Evolutionary conservation across 1,139 yeast species (phyloP), one percentile per base, ranked within the genome.

Genomic region (Blastobotrys petasosporus): DNA sequence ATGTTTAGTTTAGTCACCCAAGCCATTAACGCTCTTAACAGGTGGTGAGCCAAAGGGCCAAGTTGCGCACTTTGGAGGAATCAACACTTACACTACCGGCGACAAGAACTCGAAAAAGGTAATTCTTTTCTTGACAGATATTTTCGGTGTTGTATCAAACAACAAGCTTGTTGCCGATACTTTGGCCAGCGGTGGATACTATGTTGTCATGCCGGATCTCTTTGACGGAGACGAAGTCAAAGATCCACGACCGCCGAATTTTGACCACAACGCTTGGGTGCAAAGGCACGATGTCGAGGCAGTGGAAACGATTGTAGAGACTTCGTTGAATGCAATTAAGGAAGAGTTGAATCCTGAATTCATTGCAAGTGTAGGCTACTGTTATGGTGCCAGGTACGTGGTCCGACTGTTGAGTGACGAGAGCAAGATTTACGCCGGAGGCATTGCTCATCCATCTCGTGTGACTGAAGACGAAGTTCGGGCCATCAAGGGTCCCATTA

Each of bases 381-480:
- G 96, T 68, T 87, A 73, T 56, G 96, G 96, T 58, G 95, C 88
- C 43, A 82, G 80, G 63, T 80, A 69, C 54, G 79, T 75, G 28
- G 60, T 82, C 41, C 78, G 74, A 49, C 73, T 81, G 47, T 66
- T 82, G 43, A 66, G 76, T 1, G 63, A 65, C 13, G 68, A 60
- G 23, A 81, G 81, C 20, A 55, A 65, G 23, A 63, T 77, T 28
- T 57, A 79, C 50, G 83, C 73, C 30, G 87, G 76, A 55, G 94
- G 90, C 8, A 63, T 76, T 49, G 92, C 90, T 11, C 96, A 88
- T 64, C 96, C 96, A 10, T 81, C 94, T 1, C 73, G 80, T 50
- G 81, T 85, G 31, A 49, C 73, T 8, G 72, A 75, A 29, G 87
- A 79, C 28, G 94, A 84, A 56, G 73, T 85, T 43, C 75, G 70